These are phyloP conservation scores for Westerdykella aurantiaca DNA, from an alignment of 2,329 filamentous ascomycete species.

Conservation along the genomic window DNA sequence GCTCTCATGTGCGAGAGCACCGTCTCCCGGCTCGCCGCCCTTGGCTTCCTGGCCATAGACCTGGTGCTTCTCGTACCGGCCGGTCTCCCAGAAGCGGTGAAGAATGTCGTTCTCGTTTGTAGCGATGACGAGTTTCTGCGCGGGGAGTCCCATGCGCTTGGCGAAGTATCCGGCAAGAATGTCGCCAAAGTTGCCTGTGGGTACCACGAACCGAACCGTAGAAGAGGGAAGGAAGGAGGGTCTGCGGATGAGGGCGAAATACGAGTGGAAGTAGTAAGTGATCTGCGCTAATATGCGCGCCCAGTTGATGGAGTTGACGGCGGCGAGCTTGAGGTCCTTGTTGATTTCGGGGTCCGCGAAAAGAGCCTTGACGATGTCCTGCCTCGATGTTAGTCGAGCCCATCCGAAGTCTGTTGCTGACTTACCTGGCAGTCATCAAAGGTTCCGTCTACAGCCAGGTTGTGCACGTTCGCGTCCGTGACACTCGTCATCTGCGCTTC, in stretches of 20 bases:
- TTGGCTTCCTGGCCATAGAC: constrained; percentile 53
- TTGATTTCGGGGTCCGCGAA: constrained; percentile 85
- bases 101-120: constrained; percentile 98
- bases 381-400: constrained; percentile 16
- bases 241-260: constrained; percentile 69
- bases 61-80: constrained; percentile 80
- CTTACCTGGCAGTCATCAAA: constrained; percentile 90
- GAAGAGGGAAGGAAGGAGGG: constrained; percentile 56
- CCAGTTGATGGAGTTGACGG: constrained; percentile 97
- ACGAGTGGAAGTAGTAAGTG: constrained; percentile 93
- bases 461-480: constrained; percentile 85
- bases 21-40: constrained; percentile 51
- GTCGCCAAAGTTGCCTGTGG: constrained; percentile 95
- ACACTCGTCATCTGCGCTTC: constrained; percentile 97
- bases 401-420: background rate
- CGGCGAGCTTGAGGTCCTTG: constrained; percentile 73
- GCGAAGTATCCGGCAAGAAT: constrained; percentile 93
- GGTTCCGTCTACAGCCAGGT: constrained; percentile 79
- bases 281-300: constrained; percentile 93
- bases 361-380: constrained; percentile 89
- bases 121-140: constrained; percentile 82
- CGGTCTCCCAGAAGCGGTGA: constrained; percentile 87
- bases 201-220: constrained; percentile 76
- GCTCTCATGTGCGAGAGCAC: constrained; percentile 56
- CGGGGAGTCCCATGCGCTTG: constrained; percentile 78